Evolutionary conservation across 345 rosid species (phyloP).

Genomic region (Citrus glauca): DNA sequence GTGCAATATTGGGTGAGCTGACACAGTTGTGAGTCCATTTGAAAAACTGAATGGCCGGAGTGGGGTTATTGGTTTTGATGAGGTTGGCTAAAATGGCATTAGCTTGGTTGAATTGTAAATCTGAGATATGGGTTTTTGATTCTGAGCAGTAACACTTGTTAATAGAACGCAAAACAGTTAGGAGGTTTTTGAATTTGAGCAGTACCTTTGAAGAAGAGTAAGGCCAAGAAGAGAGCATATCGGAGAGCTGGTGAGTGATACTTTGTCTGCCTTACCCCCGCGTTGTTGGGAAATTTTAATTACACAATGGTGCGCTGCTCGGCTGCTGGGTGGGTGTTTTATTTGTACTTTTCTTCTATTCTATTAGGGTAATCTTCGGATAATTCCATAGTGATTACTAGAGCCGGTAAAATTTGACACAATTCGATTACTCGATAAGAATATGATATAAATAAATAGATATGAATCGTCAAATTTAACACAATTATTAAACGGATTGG

Average conservation of each 20-base stretch:
- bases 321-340: background rate
- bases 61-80: slow-evolving; percentile 11
- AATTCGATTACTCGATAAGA: too few relatives aligned
- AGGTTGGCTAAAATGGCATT: slow-evolving; percentile 23
- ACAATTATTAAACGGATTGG: too few relatives aligned
- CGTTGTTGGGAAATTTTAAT: background rate
- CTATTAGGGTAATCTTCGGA: too few relatives aligned
- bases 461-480: too few relatives aligned
- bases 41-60: slow-evolving; percentile 15
- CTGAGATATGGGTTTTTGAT: slow-evolving; percentile 10
- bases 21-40: background rate
- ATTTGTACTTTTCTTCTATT: too few relatives aligned
- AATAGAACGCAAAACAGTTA: background rate
- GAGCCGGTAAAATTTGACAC: too few relatives aligned
- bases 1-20: slow-evolving; percentile 3
- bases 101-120: slow-evolving; percentile 8
- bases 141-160: background rate
- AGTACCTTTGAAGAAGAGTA: slow-evolving; percentile 3
- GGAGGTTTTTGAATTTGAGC: background rate
- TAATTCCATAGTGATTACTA: too few relatives aligned
- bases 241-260: background rate
- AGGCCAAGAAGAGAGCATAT: background rate
- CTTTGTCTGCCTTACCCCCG: background rate
- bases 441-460: too few relatives aligned
- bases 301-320: background rate